Evolutionary conservation across 2,329 filamentous ascomycete species (phyloP).

Genomic region (Metarhizium humberi): DNA sequence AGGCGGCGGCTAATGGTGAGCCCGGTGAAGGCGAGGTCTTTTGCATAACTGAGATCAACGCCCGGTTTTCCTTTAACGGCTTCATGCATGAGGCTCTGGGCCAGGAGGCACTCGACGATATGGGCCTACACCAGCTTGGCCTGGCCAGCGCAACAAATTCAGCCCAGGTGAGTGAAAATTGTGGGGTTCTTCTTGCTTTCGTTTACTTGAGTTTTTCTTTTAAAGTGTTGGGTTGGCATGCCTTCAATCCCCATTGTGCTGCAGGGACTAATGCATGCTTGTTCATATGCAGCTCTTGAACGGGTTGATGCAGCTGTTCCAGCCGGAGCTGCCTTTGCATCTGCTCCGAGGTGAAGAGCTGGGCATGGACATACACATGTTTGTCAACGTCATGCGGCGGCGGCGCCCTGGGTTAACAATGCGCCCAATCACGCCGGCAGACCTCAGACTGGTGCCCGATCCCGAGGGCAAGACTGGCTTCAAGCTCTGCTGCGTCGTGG

Average conservation of each 20-base stretch:
- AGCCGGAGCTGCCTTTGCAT: slow-evolving; percentile 20
- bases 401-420: slow-evolving; percentile 19
- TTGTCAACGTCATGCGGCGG: slow-evolving; percentile 18
- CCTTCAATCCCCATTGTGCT: too few relatives aligned
- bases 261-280: neutral
- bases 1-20: neutral
- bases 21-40: slow-evolving; percentile 17
- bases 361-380: slow-evolving; percentile 30
- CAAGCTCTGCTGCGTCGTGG: slow-evolving; percentile 20
- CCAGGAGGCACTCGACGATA: slow-evolving; percentile 16
- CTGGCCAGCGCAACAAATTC: slow-evolving; percentile 17
- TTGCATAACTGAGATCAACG: slow-evolving; percentile 31
- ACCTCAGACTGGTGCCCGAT: slow-evolving; percentile 23
- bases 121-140: slow-evolving; percentile 4
- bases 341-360: slow-evolving; percentile 27
- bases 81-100: slow-evolving; percentile 21
- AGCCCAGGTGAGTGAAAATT: slow-evolving; percentile 10
- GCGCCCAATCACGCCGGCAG: slow-evolving; percentile 22
- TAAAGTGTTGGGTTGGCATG: too few relatives aligned
- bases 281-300: slow-evolving; percentile 19
- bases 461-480: slow-evolving; percentile 12
- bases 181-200: neutral
- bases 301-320: slow-evolving; percentile 21
- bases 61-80: slow-evolving; percentile 30
- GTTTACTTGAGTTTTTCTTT: too few relatives aligned